These are phyloP conservation scores for Lachancea dasiensis DNA, from an alignment of 805 yeast species.

Conservation along the genomic window DNA sequence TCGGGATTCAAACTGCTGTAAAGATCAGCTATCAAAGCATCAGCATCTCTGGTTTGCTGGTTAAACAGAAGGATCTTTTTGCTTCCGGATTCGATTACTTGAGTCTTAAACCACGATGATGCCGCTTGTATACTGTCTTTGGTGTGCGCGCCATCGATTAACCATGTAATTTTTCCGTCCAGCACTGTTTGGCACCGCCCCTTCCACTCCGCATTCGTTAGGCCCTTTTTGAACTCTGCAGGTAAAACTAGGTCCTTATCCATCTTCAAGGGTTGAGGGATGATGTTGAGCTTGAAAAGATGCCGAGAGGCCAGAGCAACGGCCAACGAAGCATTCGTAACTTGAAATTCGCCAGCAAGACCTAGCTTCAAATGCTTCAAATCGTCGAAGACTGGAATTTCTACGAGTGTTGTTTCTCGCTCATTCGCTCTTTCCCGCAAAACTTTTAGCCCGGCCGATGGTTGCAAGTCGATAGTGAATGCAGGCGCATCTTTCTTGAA, in stretches of 20 bases:
- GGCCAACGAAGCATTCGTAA: constrained; percentile 82
- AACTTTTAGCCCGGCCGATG: constrained; percentile 47
- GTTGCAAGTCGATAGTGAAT: constrained; percentile 55
- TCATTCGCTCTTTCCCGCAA: constrained; percentile 66
- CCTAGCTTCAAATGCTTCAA: constrained; percentile 47
- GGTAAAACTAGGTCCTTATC: constrained; percentile 35
- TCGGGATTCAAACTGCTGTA: constrained; percentile 37
- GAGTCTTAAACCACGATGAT: constrained; percentile 62
- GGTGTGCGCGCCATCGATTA: constrained; percentile 94
- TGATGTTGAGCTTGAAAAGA: constrained; percentile 44
- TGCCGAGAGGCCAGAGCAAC: constrained; percentile 61
- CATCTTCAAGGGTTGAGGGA: constrained; percentile 19
- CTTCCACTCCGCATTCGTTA: constrained; percentile 76
- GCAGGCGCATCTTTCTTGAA: constrained; percentile 67
- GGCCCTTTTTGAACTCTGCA: constrained; percentile 48
- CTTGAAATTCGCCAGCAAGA: constrained; percentile 79
- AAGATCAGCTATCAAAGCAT: constrained; percentile 51
- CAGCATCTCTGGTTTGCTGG: constrained; percentile 89
- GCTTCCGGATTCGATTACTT: constrained; percentile 13
- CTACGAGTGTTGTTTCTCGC: constrained; percentile 43
- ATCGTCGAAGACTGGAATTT: constrained; percentile 44
- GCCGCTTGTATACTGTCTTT: constrained; percentile 81
- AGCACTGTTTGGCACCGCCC: constrained; percentile 82
- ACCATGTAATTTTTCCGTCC: constrained; percentile 57
- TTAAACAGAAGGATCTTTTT: constrained; percentile 69